Conservation (phyloP, 2,329 filamentous ascomycete species). For the Claviceps africana region DNA sequence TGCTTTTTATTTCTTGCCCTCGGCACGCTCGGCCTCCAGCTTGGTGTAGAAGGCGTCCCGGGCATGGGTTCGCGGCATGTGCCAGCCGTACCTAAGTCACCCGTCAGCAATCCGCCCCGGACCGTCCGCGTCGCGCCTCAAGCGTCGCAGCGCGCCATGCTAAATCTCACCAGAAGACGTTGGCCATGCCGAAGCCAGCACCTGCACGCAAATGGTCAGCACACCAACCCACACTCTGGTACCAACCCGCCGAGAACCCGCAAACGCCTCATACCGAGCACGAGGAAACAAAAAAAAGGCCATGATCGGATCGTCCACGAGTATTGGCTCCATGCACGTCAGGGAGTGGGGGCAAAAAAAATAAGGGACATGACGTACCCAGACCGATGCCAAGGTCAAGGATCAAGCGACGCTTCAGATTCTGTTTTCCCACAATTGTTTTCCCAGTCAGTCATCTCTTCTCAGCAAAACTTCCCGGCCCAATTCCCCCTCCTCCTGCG, state of each 20-base stretch:
- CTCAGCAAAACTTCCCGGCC: no score
- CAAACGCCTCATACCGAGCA: no score
- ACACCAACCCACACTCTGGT: no score
- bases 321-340: background rate
- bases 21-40: conserved; percentile 41
- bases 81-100: conserved; percentile 45
- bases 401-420: conserved; percentile 46
- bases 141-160: no score
- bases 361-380: conserved; percentile 28
- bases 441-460: conserved; percentile 25
- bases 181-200: conserved; percentile 40
- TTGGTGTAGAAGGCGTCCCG: conserved; percentile 46
- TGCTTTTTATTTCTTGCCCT: conserved; percentile 17
- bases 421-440: conserved; percentile 30
- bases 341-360: no score
- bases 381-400: conserved; percentile 41
- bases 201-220: conserved; percentile 28
- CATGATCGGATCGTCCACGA: no score
- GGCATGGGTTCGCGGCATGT: conserved; percentile 43
- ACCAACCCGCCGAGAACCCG: no score
- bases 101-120: background rate
- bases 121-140: background rate
- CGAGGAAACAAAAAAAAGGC: no score
- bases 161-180: conserved; percentile 40
- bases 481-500: background rate